These are phyloP conservation scores for Podospora didyma DNA, from an alignment of 495 filamentous ascomycete genomes.

Conservation along the genomic window DNA sequence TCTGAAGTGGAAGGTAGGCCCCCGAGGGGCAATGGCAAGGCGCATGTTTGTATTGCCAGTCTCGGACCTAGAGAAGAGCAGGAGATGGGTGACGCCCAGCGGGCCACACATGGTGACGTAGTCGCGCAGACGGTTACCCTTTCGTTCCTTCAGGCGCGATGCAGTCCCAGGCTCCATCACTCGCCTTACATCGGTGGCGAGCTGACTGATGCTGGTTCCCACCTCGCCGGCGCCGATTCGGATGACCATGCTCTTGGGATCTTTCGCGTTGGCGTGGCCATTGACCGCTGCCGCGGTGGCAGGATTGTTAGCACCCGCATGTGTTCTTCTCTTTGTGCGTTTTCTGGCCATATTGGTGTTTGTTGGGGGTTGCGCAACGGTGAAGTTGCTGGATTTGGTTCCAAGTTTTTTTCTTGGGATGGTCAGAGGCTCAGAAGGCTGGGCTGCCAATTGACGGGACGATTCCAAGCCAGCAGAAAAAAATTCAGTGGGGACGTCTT, in stretches of 20 bases:
- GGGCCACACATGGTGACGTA: constrained; percentile 95
- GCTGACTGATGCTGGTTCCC: constrained; percentile 82
- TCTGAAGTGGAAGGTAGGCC: constrained; percentile 88
- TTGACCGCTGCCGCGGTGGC: constrained; percentile 27
- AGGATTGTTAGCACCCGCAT: constrained; percentile 66
- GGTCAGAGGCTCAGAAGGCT: not conserved
- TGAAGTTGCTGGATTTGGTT: constrained; percentile 2
- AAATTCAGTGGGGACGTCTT: constrained; percentile 29
- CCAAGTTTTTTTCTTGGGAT: constrained; percentile 3
- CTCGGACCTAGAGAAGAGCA: constrained; percentile 88
- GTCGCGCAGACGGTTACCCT: constrained; percentile 84
- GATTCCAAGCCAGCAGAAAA: constrained; percentile 6
- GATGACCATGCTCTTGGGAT: constrained; percentile 97
- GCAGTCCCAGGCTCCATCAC: constrained; percentile 98
- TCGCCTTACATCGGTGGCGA: constrained; percentile 83
- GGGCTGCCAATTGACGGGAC: not conserved
- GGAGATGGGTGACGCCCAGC: constrained; percentile 86
- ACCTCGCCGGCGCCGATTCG: constrained; percentile 92
- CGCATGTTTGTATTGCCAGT: constrained; percentile 91
- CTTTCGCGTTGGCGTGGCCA: constrained; percentile 45
- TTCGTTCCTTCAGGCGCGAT: constrained; percentile 79
- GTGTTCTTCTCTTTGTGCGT: constrained; percentile 86
- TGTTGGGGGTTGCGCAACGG: not conserved
- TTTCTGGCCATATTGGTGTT: constrained; percentile 65
- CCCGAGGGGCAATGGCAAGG: constrained; percentile 81